Base-by-base conservation (phyloP, 768 basidiomycete species). In the Cantharellus cinnabarinus region DNA sequence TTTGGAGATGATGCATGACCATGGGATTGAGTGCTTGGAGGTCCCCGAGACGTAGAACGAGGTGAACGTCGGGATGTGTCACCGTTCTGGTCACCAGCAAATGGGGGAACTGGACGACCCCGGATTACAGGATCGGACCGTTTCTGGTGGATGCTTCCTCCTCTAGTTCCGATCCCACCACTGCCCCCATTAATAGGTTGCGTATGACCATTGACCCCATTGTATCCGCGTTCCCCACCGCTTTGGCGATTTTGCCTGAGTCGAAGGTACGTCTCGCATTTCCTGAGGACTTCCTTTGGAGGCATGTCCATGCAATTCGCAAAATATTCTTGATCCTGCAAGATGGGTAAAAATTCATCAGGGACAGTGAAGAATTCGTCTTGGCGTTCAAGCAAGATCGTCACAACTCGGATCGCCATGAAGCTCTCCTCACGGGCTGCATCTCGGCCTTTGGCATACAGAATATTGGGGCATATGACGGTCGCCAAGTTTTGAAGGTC, bases 351-450 rank as follows among this genome's bases (percentile, higher is more conserved):
- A 67, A 98, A 84, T 66, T 99, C 94, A 65, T 79, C 77, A 3
- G 95, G 95, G 5, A 98, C 90, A n/a, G 80, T 80, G 74, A 87
- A 97, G 70, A 87, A 89, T 69, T 90, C 85, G 71, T 99, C 95
- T 70, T 98, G 95, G 64, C 84, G 78, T 71, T 95, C 90, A 60
- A 99, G 74, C 50, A 97, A 72, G 56, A 80, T 77, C 35, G 89
- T 89, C 50, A 95, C 79, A 52, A 90, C 91, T 35, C 78, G 79
- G 60, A 97, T 89, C 10, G 84, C 84, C 50, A 79, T 77, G 67
- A 98, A 95, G 63, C 90, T 95, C 68, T 98, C 93, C 69, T 95
- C 94, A 59, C 85, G 80, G 50, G 85, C 80, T 1, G 89, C 83
- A 66, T 97, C 85, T 58, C 81, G 79, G 20, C 84, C 83, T 59